Evolutionary conservation across 805 yeast genomes (phyloP).

Genomic region (Brettanomyces sp.): DNA sequence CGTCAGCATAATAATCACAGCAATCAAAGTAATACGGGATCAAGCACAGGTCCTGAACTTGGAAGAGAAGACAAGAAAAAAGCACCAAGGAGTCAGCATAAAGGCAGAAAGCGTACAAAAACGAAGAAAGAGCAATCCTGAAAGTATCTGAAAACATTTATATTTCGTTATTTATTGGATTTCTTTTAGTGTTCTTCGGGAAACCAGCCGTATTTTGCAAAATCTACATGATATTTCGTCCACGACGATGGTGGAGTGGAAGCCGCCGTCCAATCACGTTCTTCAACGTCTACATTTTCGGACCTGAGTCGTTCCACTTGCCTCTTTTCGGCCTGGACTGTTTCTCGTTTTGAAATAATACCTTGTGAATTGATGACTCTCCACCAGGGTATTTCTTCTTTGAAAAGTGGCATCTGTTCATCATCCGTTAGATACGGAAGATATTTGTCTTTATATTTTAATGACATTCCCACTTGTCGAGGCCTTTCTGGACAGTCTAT

Average conservation of each 20-base stretch:
- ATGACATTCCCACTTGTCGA: constrained; percentile 64
- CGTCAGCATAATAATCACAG: background rate
- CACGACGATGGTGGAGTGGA: constrained; percentile 1
- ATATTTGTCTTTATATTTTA: constrained; percentile 40
- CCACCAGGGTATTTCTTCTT: constrained; percentile 69
- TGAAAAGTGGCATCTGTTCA: background rate
- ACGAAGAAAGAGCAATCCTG: background rate
- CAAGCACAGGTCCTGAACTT: background rate
- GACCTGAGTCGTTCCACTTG: constrained; percentile 37
- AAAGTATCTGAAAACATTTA: background rate
- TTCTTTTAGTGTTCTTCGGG: constrained; percentile 27
- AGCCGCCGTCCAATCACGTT: background rate
- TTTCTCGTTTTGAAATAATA: constrained; percentile 43
- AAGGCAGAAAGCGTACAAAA: background rate
- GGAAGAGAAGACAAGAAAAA: too few species aligned
- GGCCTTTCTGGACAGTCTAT: constrained; percentile 56
- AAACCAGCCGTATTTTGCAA: constrained; percentile 59
- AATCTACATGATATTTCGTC: constrained; percentile 27
- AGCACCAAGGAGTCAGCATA: too few species aligned
- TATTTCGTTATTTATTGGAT: background rate
- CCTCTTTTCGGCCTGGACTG: constrained; percentile 28
- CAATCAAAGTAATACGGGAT: background rate
- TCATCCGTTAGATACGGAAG: constrained; percentile 14
- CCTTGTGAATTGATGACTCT: constrained; percentile 65
- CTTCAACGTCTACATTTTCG: constrained; percentile 39